Evolutionary conservation across 2,329 filamentous ascomycete species (phyloP), one percentile per base, ranked within the genome.

Genomic region (Stemphylium beticola): DNA sequence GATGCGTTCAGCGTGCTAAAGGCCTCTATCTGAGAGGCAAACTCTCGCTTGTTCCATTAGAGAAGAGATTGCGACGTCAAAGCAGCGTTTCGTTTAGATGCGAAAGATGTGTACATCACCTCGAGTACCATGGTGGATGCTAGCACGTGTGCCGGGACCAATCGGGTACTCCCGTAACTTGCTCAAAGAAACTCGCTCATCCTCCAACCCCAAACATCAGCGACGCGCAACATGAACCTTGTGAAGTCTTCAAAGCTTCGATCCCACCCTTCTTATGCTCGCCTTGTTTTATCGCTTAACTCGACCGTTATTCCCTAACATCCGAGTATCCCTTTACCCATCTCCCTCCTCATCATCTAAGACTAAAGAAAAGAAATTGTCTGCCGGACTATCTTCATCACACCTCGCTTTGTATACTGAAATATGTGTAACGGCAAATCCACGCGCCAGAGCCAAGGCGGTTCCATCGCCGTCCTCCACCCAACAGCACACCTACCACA

Each of bases 1-100:
- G 75, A 77, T 60, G 73, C 71, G 2, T 77, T 77, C 60, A 73
- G 72, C 51, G 55, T 69, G 4, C 64, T 77, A 22, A 77, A 76
- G 57, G 72, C 75, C 0, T 72, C 69, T 2, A 69, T 73, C 14
- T 73, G 50, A 55, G 20, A 20, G 9, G 7, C 5, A 15, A 32
- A 3, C 11, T 32, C 4, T n/a, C 4, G 8, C 11, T 17, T 7
- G 2, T 24, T 7, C 2, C n/a, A 17, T 4, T 15, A 34, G 17
- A 7, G 2, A 44, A 3, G 6, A 4, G 20, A 44, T 33, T 11
- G 7, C 18, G 31, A 7, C 2, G 6, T 7, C 22, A 24, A 24
- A 24, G 22, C 22, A 24, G 22, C 22, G 22, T 24, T 24, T 24
- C 2, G 18, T 33, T n/a, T 33, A 17, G 40, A 38, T 5, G 24